phyloP scores from a whole-genome alignment of 1,284 basidiomycete species.

The Marasmius sp. region DNA sequence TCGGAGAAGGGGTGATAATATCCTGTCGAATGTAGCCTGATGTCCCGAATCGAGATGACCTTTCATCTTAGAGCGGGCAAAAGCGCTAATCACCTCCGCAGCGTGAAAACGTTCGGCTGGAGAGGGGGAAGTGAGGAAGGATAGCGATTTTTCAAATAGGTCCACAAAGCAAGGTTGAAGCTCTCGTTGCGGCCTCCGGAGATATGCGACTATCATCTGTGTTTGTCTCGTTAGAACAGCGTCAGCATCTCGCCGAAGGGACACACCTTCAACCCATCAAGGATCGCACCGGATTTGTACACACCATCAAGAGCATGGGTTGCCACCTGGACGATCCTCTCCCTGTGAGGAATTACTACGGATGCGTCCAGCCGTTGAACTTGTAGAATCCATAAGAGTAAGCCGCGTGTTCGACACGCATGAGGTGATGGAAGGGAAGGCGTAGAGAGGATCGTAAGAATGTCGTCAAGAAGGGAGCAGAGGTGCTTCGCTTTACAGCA shows the following conservation, averaged over 20 bases:
- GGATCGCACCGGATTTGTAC: conserved; percentile 21
- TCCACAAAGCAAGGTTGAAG: conserved; percentile 33
- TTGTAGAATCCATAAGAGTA: conserved; percentile 50
- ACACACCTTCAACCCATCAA: conserved; percentile 45
- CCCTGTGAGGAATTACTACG: conserved; percentile 30
- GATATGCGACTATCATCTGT: conserved; percentile 42
- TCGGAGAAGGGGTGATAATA: neutral
- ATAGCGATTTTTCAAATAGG: conserved; percentile 38
- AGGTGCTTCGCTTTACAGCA: conserved; percentile 39
- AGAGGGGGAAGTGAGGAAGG: conserved; percentile 31
- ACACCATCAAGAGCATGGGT: conserved; percentile 33
- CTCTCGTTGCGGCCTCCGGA: conserved; percentile 28
- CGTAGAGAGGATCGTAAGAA: conserved; percentile 31
- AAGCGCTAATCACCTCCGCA: conserved; percentile 38
- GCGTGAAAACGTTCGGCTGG: conserved; percentile 36
- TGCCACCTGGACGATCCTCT: conserved; percentile 31
- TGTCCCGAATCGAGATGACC: neutral
- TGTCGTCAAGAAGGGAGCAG: conserved; percentile 36
- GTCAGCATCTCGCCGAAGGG: neutral
- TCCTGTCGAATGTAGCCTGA: neutral
- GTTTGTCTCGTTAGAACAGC: conserved; percentile 9
- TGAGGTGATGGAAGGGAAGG: conserved; percentile 38
- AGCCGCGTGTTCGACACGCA: conserved; percentile 42
- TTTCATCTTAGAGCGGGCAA: conserved; percentile 34
- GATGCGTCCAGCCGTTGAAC: conserved; percentile 43